Conservation (phyloP, 768 basidiomycete genomes). For the Kondoa subrosea region DNA sequence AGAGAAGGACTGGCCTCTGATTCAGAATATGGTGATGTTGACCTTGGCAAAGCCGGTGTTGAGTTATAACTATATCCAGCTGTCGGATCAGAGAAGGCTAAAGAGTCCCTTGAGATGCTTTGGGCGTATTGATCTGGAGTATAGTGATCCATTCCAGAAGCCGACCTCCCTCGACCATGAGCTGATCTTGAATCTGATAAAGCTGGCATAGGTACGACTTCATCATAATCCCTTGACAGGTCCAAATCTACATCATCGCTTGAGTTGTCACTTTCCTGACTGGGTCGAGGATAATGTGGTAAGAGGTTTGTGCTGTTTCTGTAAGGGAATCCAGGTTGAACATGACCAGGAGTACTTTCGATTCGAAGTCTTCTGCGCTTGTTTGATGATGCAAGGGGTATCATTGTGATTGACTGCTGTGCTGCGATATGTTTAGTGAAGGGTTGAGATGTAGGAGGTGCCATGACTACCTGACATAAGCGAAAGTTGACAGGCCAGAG, state of each 20-base stretch:
- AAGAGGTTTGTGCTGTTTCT: not conserved
- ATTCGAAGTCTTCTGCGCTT: not conserved
- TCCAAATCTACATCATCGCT: slow-evolving; percentile 5
- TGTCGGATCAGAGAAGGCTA: not conserved
- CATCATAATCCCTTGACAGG: not conserved
- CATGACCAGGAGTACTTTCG: not conserved
- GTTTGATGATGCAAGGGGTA: not conserved
- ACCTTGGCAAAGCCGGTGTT: not conserved
- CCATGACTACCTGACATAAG: not conserved
- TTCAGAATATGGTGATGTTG: not conserved
- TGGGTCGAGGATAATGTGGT: not conserved
- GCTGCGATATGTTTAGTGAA: not conserved
- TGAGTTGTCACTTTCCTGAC: not conserved
- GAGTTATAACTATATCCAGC: not conserved
- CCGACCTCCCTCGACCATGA: not conserved
- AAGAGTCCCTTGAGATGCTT: not conserved
- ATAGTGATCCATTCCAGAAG: not conserved
- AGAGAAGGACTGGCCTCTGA: not conserved
- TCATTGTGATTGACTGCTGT: not conserved
- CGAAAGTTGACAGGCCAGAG: too few relatives aligned
- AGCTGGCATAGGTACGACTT: not conserved
- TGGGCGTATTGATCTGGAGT: not conserved
- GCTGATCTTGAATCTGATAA: not conserved
- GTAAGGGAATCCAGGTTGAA: slow-evolving; percentile 1
- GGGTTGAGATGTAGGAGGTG: not conserved